phyloP scores from a whole-genome alignment of 1,284 basidiomycete genomes.

The Rhodofomes roseus region DNA sequence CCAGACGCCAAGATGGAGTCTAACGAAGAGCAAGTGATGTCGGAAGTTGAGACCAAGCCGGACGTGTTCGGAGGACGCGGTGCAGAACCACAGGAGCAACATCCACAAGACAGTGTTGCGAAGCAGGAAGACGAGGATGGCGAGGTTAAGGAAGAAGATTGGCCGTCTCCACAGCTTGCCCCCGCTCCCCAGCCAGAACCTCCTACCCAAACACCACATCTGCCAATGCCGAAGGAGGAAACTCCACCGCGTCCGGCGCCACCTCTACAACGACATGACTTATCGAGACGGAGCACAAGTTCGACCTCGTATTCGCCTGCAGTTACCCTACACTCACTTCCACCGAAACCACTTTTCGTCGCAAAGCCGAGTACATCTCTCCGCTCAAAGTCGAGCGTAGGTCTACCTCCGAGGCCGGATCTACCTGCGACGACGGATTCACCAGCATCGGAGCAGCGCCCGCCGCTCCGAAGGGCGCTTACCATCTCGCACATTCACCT shows the following conservation, averaged over 20 bases:
- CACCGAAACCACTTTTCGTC: too few relatives aligned
- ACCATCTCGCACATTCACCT: slow-evolving; percentile 20
- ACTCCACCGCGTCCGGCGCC: neutral
- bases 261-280: neutral
- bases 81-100: neutral
- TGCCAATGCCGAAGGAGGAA: neutral
- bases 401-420: neutral
- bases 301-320: too few relatives aligned
- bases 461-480: slow-evolving; percentile 7
- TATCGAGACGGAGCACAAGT: too few relatives aligned
- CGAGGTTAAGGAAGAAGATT: slow-evolving; percentile 1
- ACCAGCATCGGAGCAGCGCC: neutral
- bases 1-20: too few relatives aligned
- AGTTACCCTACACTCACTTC: too few relatives aligned
- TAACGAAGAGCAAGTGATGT: too few relatives aligned
- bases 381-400: too few relatives aligned
- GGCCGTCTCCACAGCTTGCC: neutral
- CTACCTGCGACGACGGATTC: neutral
- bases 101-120: neutral
- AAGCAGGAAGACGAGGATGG: neutral
- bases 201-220: neutral
- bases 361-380: too few relatives aligned
- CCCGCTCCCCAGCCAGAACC: neutral
- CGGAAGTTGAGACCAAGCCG: neutral
- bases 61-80: neutral